A percentile compares a stretch with the other conserved stretches of the same genome.
phyloP scores from a whole-genome alignment of 495 filamentous ascomycete genomes.

The Xylaria bambusicola region DNA sequence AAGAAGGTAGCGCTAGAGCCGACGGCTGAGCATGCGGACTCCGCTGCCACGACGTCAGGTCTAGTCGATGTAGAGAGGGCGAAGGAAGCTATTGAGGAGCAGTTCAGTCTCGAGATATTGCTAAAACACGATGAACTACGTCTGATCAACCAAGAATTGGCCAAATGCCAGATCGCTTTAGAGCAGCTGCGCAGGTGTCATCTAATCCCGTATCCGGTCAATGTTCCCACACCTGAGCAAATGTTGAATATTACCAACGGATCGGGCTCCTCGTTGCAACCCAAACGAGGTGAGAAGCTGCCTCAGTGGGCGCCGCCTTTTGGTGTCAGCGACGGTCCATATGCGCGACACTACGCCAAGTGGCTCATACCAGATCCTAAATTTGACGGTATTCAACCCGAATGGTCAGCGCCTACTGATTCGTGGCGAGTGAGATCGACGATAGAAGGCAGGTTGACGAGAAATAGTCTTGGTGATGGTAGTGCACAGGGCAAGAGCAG shows the following conservation, averaged over 20 bases:
- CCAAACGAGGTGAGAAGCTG: constrained; percentile 57
- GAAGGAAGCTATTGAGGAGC: constrained; percentile 74
- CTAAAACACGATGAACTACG: constrained; percentile 93
- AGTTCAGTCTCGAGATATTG: constrained; percentile 88
- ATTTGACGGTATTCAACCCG: constrained; percentile 71
- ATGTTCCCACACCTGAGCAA: constrained; percentile 59
- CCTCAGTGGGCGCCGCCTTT: constrained; percentile 76
- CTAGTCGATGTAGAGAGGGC: constrained; percentile 43
- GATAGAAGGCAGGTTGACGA: constrained; percentile 72
- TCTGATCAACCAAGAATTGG: constrained; percentile 92
- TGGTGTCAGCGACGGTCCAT: constrained; percentile 88
- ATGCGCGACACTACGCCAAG: constrained; percentile 87
- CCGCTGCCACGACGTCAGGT: constrained; percentile 17
- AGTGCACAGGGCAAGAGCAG: constrained; percentile 59
- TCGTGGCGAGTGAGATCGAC: constrained; percentile 41
- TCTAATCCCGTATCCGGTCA: constrained; percentile 81
- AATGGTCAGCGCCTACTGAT: constrained; percentile 31
- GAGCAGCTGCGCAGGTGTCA: constrained; percentile 92
- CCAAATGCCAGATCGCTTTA: constrained; percentile 92
- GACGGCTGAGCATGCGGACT: constrained; percentile 22
- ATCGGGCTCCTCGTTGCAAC: constrained; percentile 63
- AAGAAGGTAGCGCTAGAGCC: constrained; percentile 32
- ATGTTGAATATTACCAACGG: constrained; percentile 69
- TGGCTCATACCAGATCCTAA: constrained; percentile 89
- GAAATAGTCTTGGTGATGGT: constrained; percentile 66